A percentile compares a stretch with the other conserved stretches of the same genome.
Evolutionary conservation across 108 stramenopile genomes (phyloP).

Genomic region (Cyclotella cryptica): DNA sequence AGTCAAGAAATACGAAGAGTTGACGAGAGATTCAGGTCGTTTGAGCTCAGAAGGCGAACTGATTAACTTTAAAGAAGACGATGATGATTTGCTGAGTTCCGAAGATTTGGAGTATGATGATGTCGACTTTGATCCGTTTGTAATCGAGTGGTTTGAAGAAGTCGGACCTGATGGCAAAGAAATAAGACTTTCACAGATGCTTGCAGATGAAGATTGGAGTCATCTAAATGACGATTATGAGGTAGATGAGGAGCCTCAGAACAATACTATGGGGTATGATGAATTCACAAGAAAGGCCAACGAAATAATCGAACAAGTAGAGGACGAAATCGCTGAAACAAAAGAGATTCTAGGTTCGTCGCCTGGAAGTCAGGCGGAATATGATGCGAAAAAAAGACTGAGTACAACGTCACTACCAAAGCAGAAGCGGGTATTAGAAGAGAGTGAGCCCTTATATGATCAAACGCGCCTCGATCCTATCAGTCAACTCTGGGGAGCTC

Average conservation of each 20-base stretch:
- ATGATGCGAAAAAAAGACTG: conserved; percentile 29
- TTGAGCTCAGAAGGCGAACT: not conserved
- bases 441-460: conserved; percentile 52
- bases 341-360: conserved; percentile 56
- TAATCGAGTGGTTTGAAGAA: conserved; percentile 68
- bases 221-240: conserved; percentile 31
- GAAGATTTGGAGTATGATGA: conserved; percentile 30
- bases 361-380: conserved; percentile 53
- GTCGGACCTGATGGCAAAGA: conserved; percentile 64
- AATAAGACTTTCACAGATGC: conserved; percentile 57
- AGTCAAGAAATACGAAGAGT: conserved; percentile 25
- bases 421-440: not conserved
- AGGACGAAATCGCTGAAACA: conserved; percentile 58
- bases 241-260: conserved; percentile 16
- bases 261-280: conserved; percentile 46
- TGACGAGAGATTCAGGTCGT: not conserved
- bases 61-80: not conserved
- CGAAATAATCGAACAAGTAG: conserved; percentile 56
- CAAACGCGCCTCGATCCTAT: conserved; percentile 65
- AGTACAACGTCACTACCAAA: not conserved
- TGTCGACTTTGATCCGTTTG: conserved; percentile 21
- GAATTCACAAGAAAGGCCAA: conserved; percentile 51
- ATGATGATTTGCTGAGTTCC: not conserved
- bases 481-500: conserved; percentile 66
- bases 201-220: conserved; percentile 65